These are phyloP conservation scores for Ophiostoma quercus DNA, from an alignment of 2,329 filamentous ascomycete species.

Conservation along the genomic window DNA sequence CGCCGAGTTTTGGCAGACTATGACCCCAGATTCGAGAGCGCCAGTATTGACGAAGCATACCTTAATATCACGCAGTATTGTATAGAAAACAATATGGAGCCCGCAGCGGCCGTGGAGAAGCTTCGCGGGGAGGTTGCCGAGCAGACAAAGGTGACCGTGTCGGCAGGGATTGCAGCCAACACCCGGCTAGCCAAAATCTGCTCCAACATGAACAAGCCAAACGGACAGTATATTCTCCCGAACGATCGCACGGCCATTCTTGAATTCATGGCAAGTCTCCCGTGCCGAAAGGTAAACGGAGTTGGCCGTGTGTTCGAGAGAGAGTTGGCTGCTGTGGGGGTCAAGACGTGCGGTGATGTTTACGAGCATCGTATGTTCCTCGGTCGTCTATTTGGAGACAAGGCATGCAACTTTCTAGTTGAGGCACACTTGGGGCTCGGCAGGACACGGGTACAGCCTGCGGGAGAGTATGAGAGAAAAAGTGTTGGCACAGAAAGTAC, in stretches of 20 bases:
- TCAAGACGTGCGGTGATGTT: slow-evolving; percentile 85
- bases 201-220: slow-evolving; percentile 93
- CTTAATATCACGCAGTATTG: slow-evolving; percentile 92
- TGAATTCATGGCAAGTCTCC: slow-evolving; percentile 76
- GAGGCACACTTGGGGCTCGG: slow-evolving; percentile 81
- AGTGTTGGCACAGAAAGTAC: slow-evolving; percentile 92
- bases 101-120: slow-evolving; percentile 69
- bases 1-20: slow-evolving; percentile 78
- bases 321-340: slow-evolving; percentile 78
- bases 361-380: slow-evolving; percentile 70
- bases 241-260: slow-evolving; percentile 71
- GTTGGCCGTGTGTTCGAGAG: slow-evolving; percentile 91
- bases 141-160: slow-evolving; percentile 78
- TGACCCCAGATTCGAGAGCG: slow-evolving; percentile 84
- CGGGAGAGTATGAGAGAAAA: slow-evolving; percentile 85
- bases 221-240: slow-evolving; percentile 77
- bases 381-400: slow-evolving; percentile 78
- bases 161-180: slow-evolving; percentile 90
- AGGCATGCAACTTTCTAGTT: slow-evolving; percentile 81
- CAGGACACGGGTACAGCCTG: slow-evolving; percentile 75
- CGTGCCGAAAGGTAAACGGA: slow-evolving; percentile 88
- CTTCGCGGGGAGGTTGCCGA: slow-evolving; percentile 72
- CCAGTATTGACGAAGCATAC: slow-evolving; percentile 94
- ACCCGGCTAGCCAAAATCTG: slow-evolving; percentile 91
- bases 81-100: slow-evolving; percentile 56